Evolutionary conservation across 331 rosid genomes (phyloP).

Genomic region (Ulmus americana): DNA sequence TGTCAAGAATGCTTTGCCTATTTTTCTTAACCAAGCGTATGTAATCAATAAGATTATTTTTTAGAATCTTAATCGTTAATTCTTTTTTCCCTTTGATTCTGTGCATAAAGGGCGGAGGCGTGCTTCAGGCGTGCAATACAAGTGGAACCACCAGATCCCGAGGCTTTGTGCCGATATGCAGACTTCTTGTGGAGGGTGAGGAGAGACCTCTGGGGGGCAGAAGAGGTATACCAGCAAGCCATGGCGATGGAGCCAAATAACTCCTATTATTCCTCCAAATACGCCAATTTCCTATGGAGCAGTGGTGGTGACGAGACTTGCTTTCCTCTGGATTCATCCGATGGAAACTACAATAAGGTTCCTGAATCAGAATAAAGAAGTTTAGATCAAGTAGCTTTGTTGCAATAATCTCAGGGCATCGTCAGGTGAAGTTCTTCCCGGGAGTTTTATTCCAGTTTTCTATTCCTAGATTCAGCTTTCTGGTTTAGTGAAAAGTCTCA

Average conservation of each 20-base stretch:
- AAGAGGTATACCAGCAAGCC: slow-evolving; percentile 53
- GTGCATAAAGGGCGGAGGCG: slow-evolving; percentile 67
- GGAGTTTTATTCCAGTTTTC: not conserved
- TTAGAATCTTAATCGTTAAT: not conserved
- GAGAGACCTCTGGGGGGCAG: slow-evolving; percentile 65
- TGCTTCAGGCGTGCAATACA: slow-evolving; percentile 47
- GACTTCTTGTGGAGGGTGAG: slow-evolving; percentile 58
- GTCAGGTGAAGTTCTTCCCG: not conserved
- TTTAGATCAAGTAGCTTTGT: not conserved
- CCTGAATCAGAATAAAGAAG: not conserved
- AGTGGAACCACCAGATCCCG: slow-evolving; percentile 49
- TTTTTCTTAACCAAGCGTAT: not conserved
- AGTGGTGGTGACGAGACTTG: slow-evolving; percentile 51
- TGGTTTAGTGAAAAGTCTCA: not conserved
- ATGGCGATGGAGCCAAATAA: slow-evolving; percentile 51
- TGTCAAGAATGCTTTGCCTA: not conserved
- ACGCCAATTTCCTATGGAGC: slow-evolving; percentile 64
- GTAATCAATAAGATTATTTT: not conserved
- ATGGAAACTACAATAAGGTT: slow-evolving; percentile 9
- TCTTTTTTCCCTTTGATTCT: not conserved
- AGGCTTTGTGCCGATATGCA: slow-evolving; percentile 54
- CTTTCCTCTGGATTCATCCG: slow-evolving; percentile 36
- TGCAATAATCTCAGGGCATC: not conserved
- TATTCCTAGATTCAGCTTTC: not conserved
- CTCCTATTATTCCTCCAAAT: slow-evolving; percentile 44